Evolutionary conservation across 441 rosid species (phyloP), one percentile per base, ranked within the genome.

Genomic region (Pelargonium cotyledonis): DNA sequence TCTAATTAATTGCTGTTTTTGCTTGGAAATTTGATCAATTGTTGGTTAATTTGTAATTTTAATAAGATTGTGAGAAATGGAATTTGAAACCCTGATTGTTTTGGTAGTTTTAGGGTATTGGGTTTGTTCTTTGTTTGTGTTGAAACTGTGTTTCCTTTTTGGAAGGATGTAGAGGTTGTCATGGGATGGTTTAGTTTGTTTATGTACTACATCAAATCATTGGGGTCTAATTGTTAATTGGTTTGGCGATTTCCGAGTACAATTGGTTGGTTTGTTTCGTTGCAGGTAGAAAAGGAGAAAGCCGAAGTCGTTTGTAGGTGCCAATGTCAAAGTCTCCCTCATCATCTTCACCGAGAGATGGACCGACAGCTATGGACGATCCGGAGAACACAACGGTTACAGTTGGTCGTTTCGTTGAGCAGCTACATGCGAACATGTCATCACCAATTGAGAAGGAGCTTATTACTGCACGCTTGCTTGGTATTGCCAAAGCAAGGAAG

Each of bases 371-470:
- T 74, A 77, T 78, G 82, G 86, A 84, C 77, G 88, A 82, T 65
- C 75, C 81, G 2, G 96, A 89, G 66, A 73, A 83, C 71, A 82
- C 83, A 63, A 75, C 86, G 86, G 83, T 82, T 66, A 85, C 82
- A 2, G 88, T 94, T 76, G 88, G 95, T 77, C 81, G 77, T 47
- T 83, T 85, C 65, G 80, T 94, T 63, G 98, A 94, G 82, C 91
- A 87, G 70, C 90, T 94, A 49, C 95, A 94, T 46, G 79, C 85
- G 66, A 84, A 70, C 79, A 70, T 75, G 79, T 88, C 97, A 71
- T 85, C 96, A 41, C 77, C 83, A 5, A 83, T 78, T 61, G 97
- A 91, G 79, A 94, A 85, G 78, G 97, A 91, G 73, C 88, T 89
- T 53, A 82, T 84, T 35, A 86, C 96, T 0, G 88, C 89, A 7